Conservation (phyloP, 495 filamentous ascomycete species). For the Daldinia decipiens region DNA sequence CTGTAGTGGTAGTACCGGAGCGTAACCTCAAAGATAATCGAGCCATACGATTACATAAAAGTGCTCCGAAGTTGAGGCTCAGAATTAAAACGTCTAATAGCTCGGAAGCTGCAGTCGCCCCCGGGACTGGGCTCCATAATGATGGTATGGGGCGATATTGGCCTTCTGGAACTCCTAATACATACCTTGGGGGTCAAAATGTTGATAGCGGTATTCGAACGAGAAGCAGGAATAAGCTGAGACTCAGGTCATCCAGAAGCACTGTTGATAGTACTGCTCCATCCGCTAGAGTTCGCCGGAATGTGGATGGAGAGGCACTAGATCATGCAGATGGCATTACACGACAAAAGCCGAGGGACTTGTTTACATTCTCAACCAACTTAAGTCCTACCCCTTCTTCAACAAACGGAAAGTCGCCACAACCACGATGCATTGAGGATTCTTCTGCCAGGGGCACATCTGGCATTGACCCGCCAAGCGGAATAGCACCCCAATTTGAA, state of each 20-base stretch:
- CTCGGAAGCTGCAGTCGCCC: conserved; percentile 29
- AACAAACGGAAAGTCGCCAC: conserved; percentile 16
- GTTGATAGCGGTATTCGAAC: conserved; percentile 5
- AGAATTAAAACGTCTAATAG: conserved; percentile 44
- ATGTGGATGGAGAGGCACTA: conserved; percentile 12
- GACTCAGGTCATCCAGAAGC: conserved; percentile 42
- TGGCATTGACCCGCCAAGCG: neutral
- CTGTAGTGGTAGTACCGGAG: neutral
- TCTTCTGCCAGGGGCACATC: conserved; percentile 1
- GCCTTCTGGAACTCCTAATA: conserved; percentile 5
- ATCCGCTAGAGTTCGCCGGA: conserved; percentile 31
- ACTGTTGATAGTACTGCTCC: conserved; percentile 29
- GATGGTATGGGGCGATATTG: neutral
- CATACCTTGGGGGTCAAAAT: conserved; percentile 8
- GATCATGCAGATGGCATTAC: conserved; percentile 23
- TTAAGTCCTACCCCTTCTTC: conserved; percentile 14
- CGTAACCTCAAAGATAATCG: neutral
- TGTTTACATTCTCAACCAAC: conserved; percentile 32
- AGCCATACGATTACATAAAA: conserved; percentile 18
- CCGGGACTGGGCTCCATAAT: conserved; percentile 9
- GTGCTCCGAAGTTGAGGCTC: conserved; percentile 49
- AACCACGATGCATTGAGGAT: conserved; percentile 6
- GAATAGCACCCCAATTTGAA: conserved; percentile 3
- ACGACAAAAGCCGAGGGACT: conserved; percentile 35
- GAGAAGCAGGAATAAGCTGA: conserved; percentile 41